These are phyloP conservation scores for Juncus effusus DNA, from an alignment of 176 grass and related monocot species.

Conservation along the genomic window DNA sequence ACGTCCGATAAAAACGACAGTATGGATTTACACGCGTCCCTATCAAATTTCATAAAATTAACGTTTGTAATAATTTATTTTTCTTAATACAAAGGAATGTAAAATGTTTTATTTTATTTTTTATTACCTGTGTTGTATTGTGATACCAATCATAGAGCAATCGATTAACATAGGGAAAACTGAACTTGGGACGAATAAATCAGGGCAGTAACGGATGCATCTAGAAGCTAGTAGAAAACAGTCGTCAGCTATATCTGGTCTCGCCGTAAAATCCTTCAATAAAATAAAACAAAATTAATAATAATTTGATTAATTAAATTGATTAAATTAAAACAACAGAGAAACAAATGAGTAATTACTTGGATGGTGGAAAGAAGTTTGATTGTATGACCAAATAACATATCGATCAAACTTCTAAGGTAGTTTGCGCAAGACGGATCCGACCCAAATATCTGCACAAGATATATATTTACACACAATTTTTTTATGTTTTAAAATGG, in stretches of 20 bases:
- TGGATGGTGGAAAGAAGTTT: slow-evolving; percentile 77
- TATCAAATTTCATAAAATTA: slow-evolving; percentile 33
- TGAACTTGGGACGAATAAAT: slow-evolving; percentile 74
- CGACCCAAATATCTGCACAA: slow-evolving; percentile 85
- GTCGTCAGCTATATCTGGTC: slow-evolving; percentile 98
- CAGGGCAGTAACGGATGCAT: slow-evolving; percentile 90
- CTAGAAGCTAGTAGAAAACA: slow-evolving; percentile 93
- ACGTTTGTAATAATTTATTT: too few relatives aligned
- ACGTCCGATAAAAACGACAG: slow-evolving; percentile 81
- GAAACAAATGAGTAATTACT: slow-evolving; percentile 39
- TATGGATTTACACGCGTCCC: slow-evolving; percentile 97
- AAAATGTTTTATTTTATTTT: background rate
- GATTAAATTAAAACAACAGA: slow-evolving; percentile 5
- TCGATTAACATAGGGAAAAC: slow-evolving; percentile 78
- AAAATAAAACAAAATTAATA: slow-evolving; percentile 17
- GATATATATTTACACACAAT: slow-evolving; percentile 1
- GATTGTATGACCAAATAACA: slow-evolving; percentile 78
- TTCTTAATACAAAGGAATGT: too few relatives aligned
- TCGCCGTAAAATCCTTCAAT: slow-evolving; percentile 92
- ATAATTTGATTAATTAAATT: slow-evolving; percentile 13
- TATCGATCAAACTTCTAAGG: slow-evolving; percentile 77
- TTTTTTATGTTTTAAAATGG: slow-evolving; percentile 1
- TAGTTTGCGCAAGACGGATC: slow-evolving; percentile 74
- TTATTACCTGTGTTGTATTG: slow-evolving; percentile 86
- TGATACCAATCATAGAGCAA: slow-evolving; percentile 89